Base-by-base conservation (phyloP, 371 early-diverging fungal genomes). In the Saksenaea vasiformis region DNA sequence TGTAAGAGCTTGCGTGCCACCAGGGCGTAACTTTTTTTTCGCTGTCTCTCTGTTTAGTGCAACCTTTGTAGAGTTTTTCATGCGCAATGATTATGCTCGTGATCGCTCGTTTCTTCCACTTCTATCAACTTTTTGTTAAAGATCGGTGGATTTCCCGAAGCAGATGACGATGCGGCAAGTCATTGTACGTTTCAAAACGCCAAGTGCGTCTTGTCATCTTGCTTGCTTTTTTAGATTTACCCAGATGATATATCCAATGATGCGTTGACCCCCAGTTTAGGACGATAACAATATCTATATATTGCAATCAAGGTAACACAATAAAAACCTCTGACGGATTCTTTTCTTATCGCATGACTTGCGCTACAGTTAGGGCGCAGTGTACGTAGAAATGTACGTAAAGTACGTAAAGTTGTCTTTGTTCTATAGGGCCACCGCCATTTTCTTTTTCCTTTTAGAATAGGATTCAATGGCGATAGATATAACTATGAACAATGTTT, bases 121-220 rank as follows among this genome's bases (percentile, higher is more conserved):
- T 47, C 51, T 47, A 22, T 47, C 51, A 22, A 47, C 17, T 4
- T 47, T 47, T 47, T 47, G 22, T 47, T 47, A 17, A 47, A 47
- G 51, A 47, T 47, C 51, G 51, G 51, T 47, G 51, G 51, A 47
- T 47, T 47, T 24, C 51, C 31, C 51, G 51, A 47, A 22, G 24
- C 51, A 22, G 51, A 47, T 47, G 51, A 47, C 51, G 51, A 47
- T 47, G 51, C 51, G 51, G n/a, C 51, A 47, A 47, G 51, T 47
- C 51, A 47, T 47, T 47, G 51, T 47, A 47, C 51, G 51, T 47
- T 47, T 47, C 24, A 22, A 47, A 47, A 47, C 22, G 51, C 51
- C 51, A 47, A 47, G 51, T 47, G 10, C 24, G 24, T 19, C 51
- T 47, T 47, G 51, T 47, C 51, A 47, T 22, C 51, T 17, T 22